Evolutionary conservation across 1,284 basidiomycete species (phyloP).

Genomic region (Ceratobasidium sp.): DNA sequence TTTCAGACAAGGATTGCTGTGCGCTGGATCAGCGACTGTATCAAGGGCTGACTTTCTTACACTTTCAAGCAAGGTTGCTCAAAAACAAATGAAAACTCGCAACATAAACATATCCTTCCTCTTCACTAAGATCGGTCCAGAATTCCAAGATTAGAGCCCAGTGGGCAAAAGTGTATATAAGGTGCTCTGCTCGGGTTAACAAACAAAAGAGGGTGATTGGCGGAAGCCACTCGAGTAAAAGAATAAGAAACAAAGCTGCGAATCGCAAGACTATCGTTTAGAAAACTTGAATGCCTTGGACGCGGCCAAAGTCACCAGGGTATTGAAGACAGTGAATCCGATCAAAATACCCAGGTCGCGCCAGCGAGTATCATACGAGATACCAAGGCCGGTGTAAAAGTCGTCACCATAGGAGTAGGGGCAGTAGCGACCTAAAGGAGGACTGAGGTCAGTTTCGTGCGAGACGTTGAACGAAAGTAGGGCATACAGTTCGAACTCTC

Average conservation of each 20-base stretch:
- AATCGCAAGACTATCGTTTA: constrained; percentile 62
- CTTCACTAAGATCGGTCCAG: no score
- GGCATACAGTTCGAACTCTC: constrained; percentile 73
- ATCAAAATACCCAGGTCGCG: constrained; percentile 81
- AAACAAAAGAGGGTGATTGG: no score
- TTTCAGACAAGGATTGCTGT: no score
- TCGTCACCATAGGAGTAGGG: constrained; percentile 69
- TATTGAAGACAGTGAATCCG: constrained; percentile 77
- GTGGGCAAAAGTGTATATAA: no score
- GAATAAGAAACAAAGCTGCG: not conserved
- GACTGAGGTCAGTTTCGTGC: not conserved
- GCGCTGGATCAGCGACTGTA: no score
- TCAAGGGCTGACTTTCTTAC: no score
- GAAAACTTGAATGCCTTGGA: constrained; percentile 82
- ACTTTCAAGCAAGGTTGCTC: no score
- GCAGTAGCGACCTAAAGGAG: constrained; percentile 28
- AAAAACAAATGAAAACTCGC: no score
- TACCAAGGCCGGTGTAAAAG: constrained; percentile 78
- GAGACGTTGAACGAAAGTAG: not conserved
- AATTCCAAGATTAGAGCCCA: no score
- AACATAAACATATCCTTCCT: no score
- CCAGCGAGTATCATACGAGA: constrained; percentile 76
- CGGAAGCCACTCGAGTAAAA: no score
- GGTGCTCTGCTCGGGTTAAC: no score
- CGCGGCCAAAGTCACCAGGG: constrained; percentile 76